Base-by-base conservation (phyloP, 2,329 filamentous ascomycete genomes). In the Huntiella savannae region DNA sequence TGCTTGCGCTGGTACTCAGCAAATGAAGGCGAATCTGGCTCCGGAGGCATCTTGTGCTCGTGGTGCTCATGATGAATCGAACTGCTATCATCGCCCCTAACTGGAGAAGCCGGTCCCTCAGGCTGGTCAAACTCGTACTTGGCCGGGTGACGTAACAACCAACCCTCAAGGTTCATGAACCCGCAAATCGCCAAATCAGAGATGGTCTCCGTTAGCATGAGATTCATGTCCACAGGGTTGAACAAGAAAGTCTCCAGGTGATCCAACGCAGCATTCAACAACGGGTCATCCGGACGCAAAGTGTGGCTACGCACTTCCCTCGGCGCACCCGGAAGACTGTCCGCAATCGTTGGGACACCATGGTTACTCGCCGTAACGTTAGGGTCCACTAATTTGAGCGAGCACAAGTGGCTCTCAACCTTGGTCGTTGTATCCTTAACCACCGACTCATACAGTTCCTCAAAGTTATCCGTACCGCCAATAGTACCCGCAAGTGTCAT, bases 181-280 rank as follows among this genome's bases (percentile, higher is more conserved):
- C 85, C 82, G 54, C 91, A 96, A 1, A 82, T 77, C 8, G 82
- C 82, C 36, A 98, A 67, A 53, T 84, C 81, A 22, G 92, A 73
- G 38, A 96, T 68, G 1, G 82, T 73, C 55, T 92, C 83, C 0
- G 88, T 96, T 1, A 95, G 68, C 0, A 81, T 82, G 3, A 98
- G 65, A 54, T 98, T 98, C 2, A 82, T 87, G 54, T 95, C 85
- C 2, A 96, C 77, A 2, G 85, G 79, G 55, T 98, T 98, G 4
- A 83, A 71, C 54, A 95, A 85, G 56, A 96, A 98, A 0, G 71
- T 78, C 39, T 79, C 71, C 8, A 98, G 62, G 5, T 88, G 69
- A 38, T 81, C 77, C 7, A 82, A 63, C 2, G 82, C 65, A 6
- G 82, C 75, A 57, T 73, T 75, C 40, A 78, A 67, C 33, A 77